Conservation (phyloP, 2,329 filamentous ascomycete species). For the Trichoderma oligosporum region DNA sequence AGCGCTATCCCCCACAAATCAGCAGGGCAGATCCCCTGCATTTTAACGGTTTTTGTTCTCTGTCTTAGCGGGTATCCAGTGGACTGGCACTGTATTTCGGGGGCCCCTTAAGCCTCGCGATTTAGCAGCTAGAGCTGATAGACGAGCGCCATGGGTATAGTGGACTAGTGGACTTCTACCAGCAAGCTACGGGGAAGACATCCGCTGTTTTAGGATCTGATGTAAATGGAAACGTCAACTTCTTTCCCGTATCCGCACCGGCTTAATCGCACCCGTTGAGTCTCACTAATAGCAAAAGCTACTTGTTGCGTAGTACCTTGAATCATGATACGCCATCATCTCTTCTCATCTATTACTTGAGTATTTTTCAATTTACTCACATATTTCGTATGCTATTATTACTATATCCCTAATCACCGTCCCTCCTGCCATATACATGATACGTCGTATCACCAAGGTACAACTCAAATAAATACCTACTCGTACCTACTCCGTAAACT, state of each 20-base stretch:
- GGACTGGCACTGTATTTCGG: neutral
- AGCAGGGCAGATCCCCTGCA: too few species aligned
- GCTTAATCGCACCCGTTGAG: neutral
- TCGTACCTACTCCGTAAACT: too few species aligned
- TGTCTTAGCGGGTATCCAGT: neutral
- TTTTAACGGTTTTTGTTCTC: neutral
- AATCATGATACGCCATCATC: too few species aligned
- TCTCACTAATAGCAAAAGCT: neutral
- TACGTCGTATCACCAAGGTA: too few species aligned
- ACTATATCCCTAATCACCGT: too few species aligned
- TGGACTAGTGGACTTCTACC: neutral
- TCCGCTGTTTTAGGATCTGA: slow-evolving; percentile 7
- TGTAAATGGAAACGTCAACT: too few species aligned
- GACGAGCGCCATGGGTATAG: neutral
- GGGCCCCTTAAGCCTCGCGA: neutral
- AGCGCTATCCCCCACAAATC: neutral
- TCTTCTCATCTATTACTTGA: too few species aligned
- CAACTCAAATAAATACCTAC: too few species aligned
- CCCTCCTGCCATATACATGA: too few species aligned
- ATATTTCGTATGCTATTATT: too few species aligned
- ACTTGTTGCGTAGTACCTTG: too few species aligned
- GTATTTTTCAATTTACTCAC: too few species aligned
- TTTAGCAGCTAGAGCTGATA: neutral
- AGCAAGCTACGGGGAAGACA: slow-evolving; percentile 7
- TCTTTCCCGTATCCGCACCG: neutral